phyloP scores from a whole-genome alignment of 2,329 filamentous ascomycete species.

The Cladosporium oxysporum region DNA sequence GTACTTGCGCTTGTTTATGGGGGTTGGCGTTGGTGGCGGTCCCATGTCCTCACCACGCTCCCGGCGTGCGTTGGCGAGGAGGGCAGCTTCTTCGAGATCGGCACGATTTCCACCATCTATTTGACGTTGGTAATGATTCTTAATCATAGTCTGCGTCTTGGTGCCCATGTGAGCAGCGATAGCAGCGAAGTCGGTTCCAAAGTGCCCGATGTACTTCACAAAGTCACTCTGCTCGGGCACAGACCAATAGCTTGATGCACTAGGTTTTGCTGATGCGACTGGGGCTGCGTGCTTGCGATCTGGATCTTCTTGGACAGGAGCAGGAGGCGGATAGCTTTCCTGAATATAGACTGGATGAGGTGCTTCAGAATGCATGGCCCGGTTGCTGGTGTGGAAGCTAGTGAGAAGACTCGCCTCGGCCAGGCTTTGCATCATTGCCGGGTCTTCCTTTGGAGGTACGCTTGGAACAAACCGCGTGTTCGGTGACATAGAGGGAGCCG shows the following conservation, averaged over 20 bases:
- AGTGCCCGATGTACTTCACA: slow-evolving; percentile 68
- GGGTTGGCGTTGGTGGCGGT: slow-evolving; percentile 51
- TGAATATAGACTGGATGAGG: slow-evolving; percentile 12
- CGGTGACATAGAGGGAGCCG: slow-evolving; percentile 35
- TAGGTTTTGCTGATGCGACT: slow-evolving; percentile 30
- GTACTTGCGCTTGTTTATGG: slow-evolving; percentile 50
- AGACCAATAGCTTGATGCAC: slow-evolving; percentile 78
- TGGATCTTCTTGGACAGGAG: slow-evolving; percentile 26
- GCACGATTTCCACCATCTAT: slow-evolving; percentile 44
- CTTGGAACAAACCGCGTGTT: slow-evolving; percentile 34
- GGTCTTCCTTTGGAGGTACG: slow-evolving; percentile 33
- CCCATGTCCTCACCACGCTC: slow-evolving; percentile 49
- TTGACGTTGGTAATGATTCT: slow-evolving; percentile 53
- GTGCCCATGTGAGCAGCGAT: slow-evolving; percentile 80
- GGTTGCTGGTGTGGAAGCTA: slow-evolving; percentile 30
- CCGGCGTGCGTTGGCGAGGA: slow-evolving; percentile 45
- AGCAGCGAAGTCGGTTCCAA: slow-evolving; percentile 75
- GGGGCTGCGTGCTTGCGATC: slow-evolving; percentile 22
- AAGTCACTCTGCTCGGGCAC: slow-evolving; percentile 80
- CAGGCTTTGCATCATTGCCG: slow-evolving; percentile 29
- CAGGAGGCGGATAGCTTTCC: slow-evolving; percentile 6
- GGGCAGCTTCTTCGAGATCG: slow-evolving; percentile 45
- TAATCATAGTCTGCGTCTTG: slow-evolving; percentile 84
- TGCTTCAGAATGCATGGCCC: slow-evolving; percentile 4
- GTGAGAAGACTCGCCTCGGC: slow-evolving; percentile 39